Evolutionary conservation across 371 early-diverging fungal species (phyloP).

Genomic region (Circinella minor): DNA sequence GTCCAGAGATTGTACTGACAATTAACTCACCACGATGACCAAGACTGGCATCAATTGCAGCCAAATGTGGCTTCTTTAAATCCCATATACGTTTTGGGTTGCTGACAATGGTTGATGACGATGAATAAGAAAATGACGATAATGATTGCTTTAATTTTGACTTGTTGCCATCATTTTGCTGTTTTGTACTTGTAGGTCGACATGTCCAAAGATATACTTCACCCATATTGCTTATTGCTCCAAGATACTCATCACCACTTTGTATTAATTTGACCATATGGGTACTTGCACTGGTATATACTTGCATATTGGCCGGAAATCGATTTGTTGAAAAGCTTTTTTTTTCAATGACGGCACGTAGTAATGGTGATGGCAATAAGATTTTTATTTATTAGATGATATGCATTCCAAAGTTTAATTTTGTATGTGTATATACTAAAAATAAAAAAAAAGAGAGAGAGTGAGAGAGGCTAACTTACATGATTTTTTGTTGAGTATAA

Average conservation of each 20-base stretch:
- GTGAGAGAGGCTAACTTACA: slow-evolving; percentile 24
- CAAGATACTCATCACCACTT: slow-evolving; percentile 54
- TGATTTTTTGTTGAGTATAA: slow-evolving; percentile 52
- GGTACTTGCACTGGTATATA: slow-evolving; percentile 24
- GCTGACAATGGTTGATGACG: slow-evolving; percentile 7
- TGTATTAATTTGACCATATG: slow-evolving; percentile 34
- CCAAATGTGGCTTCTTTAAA: slow-evolving; percentile 36
- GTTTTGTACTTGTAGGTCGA: neutral
- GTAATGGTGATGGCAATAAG: too few relatives aligned
- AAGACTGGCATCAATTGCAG: slow-evolving; percentile 47
- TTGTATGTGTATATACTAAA: too few relatives aligned
- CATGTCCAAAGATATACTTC: slow-evolving; percentile 61
- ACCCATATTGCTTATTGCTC: slow-evolving; percentile 53
- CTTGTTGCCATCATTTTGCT: neutral
- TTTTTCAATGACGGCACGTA: neutral
- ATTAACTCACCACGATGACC: slow-evolving; percentile 60
- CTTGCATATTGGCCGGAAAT: slow-evolving; percentile 49
- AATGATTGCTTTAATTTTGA: neutral
- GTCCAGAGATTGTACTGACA: slow-evolving; percentile 53
- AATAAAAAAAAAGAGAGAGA: neutral
- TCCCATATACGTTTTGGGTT: slow-evolving; percentile 55
- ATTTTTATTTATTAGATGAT: too few relatives aligned
- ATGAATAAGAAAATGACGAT: slow-evolving; percentile 6
- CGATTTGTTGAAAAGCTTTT: slow-evolving; percentile 45
- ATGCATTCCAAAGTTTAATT: too few relatives aligned